phyloP scores from a whole-genome alignment of 371 early-diverging fungal genomes.

The Caulochytrium protostelioides region DNA sequence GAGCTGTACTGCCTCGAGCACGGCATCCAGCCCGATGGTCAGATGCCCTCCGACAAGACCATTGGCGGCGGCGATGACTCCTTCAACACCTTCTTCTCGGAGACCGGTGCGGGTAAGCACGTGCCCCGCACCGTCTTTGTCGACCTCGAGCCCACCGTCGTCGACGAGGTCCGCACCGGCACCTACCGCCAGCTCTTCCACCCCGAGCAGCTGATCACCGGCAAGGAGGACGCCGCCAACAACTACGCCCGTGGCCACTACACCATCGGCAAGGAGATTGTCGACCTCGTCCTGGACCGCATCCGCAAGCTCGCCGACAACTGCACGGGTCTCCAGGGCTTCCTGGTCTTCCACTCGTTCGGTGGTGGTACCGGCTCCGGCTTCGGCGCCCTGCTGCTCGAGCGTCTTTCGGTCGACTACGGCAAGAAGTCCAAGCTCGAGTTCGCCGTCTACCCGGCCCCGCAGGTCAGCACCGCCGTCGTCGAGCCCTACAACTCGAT shows the following conservation, averaged over 20 bases:
- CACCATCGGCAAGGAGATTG: conserved; percentile 95
- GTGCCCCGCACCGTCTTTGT: conserved; percentile 98
- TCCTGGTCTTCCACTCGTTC: conserved; percentile 94
- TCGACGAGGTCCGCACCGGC: conserved; percentile 89
- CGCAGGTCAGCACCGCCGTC: conserved; percentile 91
- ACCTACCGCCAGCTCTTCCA: conserved; percentile 94
- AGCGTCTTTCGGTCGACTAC: conserved; percentile 89
- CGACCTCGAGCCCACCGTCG: conserved; percentile 92
- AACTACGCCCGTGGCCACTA: conserved; percentile 99
- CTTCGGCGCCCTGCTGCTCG: conserved; percentile 94
- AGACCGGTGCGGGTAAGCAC: conserved; percentile 93
- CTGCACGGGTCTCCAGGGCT: conserved; percentile 92
- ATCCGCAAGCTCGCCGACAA: conserved; percentile 93
- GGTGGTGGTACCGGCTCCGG: conserved; percentile 99
- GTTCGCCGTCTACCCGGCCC: conserved; percentile 98
- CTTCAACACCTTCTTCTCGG: conserved; percentile 81
- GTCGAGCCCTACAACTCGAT: conserved; percentile 98
- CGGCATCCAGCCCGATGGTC: conserved; percentile 93
- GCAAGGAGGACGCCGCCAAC: conserved; percentile 99
- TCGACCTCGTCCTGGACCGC: conserved; percentile 88
- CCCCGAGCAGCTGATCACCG: conserved; percentile 95
- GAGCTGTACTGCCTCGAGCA: conserved; percentile 97
- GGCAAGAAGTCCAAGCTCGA: conserved; percentile 98
- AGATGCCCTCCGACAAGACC: conserved; percentile 53
- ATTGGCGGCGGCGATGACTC: conserved; percentile 53